Base-by-base conservation (phyloP, 2,329 filamentous ascomycete species). In the Neonectria punicea region DNA sequence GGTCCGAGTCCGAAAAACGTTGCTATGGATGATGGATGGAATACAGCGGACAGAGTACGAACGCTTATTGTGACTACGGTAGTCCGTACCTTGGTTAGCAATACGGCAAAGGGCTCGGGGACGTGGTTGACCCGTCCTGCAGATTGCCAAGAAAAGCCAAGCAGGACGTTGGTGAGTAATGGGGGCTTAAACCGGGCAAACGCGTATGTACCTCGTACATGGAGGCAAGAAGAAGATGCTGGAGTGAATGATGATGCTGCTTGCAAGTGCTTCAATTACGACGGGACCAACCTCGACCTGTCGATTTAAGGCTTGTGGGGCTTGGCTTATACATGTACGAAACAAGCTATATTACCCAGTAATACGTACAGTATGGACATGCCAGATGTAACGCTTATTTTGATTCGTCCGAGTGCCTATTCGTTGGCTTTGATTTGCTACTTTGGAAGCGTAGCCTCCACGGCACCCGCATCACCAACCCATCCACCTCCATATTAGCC, bases 361-460 rank as follows among this genome's bases (percentile, higher is more conserved):
- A 6, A 5, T 6, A 25, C 25, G 25, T 25, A 25, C 25, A 25
- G 25, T 25, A 25, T 34, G 4, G 32, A 34, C 13, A 10, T 13
- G 1, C 4, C 11, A 34, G 4, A 13, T 36, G 34, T 6, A 36
- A 7, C 13, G 13, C 34, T 16, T 16, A 25, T 25, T 30, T 41
- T 18, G 10, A 53, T 20, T 13, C 14, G 10, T 36, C 5, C 18
- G n/a, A 20, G 32, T 13, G 20, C 47, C 14, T 13, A 16, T 6
- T 36, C 14, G 34, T 16, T 16, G 13, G 4, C 34, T 59, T 34
- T 63, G 53, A 73, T 73, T 73, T 65, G 71, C 44, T 65, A 36
- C 18, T 49, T 66, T 67, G 71, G 70, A 10, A 2, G 22, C 28
- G 9, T 68, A 68, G 66, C 54, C 30, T 36, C 67, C 66, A 66